Conservation (phyloP, 2,329 filamentous ascomycete species). For the Nannizziopsis arthrosporioides region DNA sequence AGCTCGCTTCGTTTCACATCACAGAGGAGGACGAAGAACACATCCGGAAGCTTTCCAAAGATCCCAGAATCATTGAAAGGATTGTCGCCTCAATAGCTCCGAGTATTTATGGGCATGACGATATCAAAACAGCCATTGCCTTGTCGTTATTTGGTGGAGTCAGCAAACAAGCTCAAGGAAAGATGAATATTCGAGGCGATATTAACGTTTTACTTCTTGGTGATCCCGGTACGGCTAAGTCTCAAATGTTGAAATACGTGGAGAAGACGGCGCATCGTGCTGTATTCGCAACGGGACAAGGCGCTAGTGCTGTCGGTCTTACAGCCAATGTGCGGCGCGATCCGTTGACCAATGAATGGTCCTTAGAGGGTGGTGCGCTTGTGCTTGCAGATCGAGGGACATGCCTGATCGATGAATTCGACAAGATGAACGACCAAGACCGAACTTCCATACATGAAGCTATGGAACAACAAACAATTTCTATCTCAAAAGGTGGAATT, state of each 20-base stretch:
- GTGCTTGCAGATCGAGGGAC: constrained; percentile 91
- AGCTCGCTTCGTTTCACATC: constrained; percentile 88
- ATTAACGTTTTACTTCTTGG: constrained; percentile 95
- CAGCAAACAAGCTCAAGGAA: constrained; percentile 77
- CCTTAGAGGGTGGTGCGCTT: constrained; percentile 85
- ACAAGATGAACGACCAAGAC: constrained; percentile 99
- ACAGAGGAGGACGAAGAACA: constrained; percentile 89
- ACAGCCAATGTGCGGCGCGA: constrained; percentile 93
- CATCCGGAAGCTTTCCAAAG: constrained; percentile 76
- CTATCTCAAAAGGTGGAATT: constrained; percentile 96
- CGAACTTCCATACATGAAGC: constrained; percentile 97
- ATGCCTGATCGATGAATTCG: constrained; percentile 95
- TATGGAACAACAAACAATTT: constrained; percentile 99
- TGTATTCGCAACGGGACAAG: constrained; percentile 94
- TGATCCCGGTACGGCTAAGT: constrained; percentile 96
- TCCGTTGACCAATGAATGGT: constrained; percentile 93
- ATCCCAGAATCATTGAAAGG: constrained; percentile 86
- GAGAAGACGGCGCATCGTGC: constrained; percentile 95
- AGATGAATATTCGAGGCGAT: constrained; percentile 84
- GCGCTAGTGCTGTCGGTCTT: constrained; percentile 91
- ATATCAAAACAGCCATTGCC: constrained; percentile 94
- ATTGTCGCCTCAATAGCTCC: constrained; percentile 87
- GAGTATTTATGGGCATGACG: constrained; percentile 91
- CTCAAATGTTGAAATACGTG: constrained; percentile 91
- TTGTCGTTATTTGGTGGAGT: constrained; percentile 92